These are phyloP conservation scores for Haplosporangium gracile DNA, from an alignment of 192 early-diverging fungal genomes.

Conservation along the genomic window DNA sequence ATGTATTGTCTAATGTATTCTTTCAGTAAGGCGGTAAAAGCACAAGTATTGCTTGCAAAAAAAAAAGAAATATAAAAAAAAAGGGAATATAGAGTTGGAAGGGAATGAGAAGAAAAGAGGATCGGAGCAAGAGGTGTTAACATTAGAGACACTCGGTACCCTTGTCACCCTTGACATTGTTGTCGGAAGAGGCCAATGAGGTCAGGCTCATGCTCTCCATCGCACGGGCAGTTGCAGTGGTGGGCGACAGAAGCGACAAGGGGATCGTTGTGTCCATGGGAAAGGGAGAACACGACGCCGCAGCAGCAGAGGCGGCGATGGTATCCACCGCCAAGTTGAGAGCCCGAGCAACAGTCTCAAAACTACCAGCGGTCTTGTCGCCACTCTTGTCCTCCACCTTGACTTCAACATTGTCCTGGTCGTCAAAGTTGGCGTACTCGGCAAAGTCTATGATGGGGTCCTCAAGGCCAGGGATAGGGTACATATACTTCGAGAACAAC, in stretches of 20 bases:
- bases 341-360: background rate
- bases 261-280: background rate
- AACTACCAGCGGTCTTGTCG: background rate
- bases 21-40: no score
- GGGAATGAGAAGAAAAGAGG: background rate
- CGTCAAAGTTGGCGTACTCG: background rate
- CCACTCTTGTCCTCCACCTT: background rate
- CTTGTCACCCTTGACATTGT: background rate
- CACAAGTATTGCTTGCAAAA: background rate
- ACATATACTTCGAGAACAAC: background rate
- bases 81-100: background rate
- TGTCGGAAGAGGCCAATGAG: background rate
- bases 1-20: no score
- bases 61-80: background rate
- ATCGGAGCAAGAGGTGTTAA: no score
- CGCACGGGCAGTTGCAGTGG: background rate
- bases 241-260: background rate
- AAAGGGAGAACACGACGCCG: background rate
- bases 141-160: no score
- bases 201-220: background rate
- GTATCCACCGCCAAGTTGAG: background rate
- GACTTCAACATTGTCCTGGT: background rate
- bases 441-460: constrained; percentile 3
- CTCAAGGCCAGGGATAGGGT: background rate
- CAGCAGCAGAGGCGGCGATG: background rate